phyloP scores from a whole-genome alignment of 2,329 filamentous ascomycete species.

The Botrytis galanthina region DNA sequence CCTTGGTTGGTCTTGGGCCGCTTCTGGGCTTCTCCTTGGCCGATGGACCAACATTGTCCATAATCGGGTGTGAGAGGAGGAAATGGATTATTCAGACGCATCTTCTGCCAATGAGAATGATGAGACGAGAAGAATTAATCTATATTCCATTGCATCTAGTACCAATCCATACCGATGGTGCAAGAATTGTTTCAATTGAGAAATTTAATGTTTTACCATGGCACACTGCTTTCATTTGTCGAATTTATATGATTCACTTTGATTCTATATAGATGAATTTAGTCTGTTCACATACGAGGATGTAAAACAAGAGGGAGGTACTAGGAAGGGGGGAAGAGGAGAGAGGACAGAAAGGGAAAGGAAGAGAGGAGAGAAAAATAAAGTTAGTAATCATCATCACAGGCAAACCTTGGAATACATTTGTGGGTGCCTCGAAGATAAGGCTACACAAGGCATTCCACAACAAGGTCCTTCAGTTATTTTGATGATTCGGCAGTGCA shows the following conservation, averaged over 20 bases:
- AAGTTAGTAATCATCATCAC: too few relatives aligned
- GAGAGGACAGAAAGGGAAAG: too few relatives aligned
- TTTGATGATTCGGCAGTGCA: slow-evolving; percentile 1
- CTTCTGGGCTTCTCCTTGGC: slow-evolving; percentile 8
- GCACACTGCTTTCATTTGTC: not conserved
- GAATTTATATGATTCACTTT: not conserved
- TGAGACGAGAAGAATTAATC: not conserved
- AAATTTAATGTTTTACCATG: not conserved
- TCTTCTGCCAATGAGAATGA: not conserved
- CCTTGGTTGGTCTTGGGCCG: not conserved
- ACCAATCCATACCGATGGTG: not conserved
- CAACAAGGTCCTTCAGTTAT: not conserved
- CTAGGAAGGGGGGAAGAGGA: not conserved
- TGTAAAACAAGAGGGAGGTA: not conserved
- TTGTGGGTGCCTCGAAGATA: too few relatives aligned
- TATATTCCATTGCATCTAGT: not conserved
- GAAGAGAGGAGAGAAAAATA: too few relatives aligned
- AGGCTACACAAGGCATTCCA: not conserved
- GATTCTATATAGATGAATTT: not conserved
- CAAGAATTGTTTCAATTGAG: slow-evolving; percentile 1
- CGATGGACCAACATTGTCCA: not conserved
- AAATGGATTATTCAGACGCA: not conserved
- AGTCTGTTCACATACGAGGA: not conserved
- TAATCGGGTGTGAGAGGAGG: not conserved
- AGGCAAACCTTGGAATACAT: too few relatives aligned